Base-by-base conservation (phyloP, 139 green algal species). In the Chlamydomonas sphaeroides region DNA sequence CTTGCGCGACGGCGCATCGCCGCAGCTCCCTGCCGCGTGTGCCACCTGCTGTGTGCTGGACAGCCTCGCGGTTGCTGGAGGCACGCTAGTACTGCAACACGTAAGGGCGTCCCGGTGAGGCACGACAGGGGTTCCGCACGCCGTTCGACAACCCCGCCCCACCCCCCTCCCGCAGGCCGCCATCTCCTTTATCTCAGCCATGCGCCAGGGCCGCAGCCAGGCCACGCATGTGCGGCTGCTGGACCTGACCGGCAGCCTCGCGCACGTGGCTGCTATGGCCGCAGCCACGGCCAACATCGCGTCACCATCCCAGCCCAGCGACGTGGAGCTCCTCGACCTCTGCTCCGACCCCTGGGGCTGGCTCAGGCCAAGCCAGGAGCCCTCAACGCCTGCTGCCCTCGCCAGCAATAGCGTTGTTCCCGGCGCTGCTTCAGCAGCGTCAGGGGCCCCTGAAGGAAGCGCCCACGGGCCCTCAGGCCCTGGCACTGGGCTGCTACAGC, bases 161-260 rank as follows among this genome's bases (percentile, higher is more conserved):
- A 5, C 21, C 5, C 0, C 39, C 8, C 66, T 53, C 36, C 26
- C 30, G 36, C 56, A 80, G 72, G 72, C 72, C 1, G 2, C 69
- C 2, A 56, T 51, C 11, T 41, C 56, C 5, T 57, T 80, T 26
- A 41, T 68, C 0, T 21, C 28, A 5, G 72, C 72, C 57, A 57
- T 80, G 72, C 36, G 57, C 6, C 72, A 69, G 32, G 57, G 72
- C 11, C 72, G 72, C 57, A 80, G 72, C 72, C 72, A 80, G 39
- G 72, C 72, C 8, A 59, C 11, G 21, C 20, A 26, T 26, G 8
- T 80, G 20, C 72, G 72, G 5, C 36, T 80, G 10, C 38, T 69
- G 28, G 39, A 68, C 38, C 38, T 80, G 8, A 80, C 56, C 3
- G 53, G 72, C 5, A 28, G 5, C 5, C 57, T 80, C 3, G 56